phyloP scores from a whole-genome alignment of 1,284 basidiomycete genomes.

The Testicularia cyperi region DNA sequence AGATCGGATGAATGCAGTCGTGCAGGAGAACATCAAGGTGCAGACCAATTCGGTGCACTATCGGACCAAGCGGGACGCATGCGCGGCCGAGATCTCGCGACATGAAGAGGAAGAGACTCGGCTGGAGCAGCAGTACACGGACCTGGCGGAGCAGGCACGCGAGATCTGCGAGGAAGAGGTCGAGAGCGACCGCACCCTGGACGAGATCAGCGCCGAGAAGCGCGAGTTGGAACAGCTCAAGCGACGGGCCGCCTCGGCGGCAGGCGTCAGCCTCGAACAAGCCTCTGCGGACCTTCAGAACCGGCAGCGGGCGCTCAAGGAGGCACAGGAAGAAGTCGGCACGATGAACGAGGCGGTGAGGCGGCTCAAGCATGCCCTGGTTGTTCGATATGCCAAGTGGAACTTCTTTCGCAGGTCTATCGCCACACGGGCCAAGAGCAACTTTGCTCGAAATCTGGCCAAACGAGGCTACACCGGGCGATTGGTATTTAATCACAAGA shows the following conservation, averaged over 20 bases:
- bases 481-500: slow-evolving; percentile 74
- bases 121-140: slow-evolving; percentile 63
- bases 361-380: slow-evolving; percentile 13
- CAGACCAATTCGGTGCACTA: slow-evolving; percentile 39
- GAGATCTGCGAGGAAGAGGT: slow-evolving; percentile 68
- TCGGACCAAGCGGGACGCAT: slow-evolving; percentile 25
- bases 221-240: slow-evolving; percentile 72
- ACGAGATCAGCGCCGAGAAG: slow-evolving; percentile 66
- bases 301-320: slow-evolving; percentile 37
- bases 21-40: slow-evolving; percentile 53
- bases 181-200: slow-evolving; percentile 66
- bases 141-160: slow-evolving; percentile 64
- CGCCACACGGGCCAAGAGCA: slow-evolving; percentile 76
- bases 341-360: slow-evolving; percentile 63
- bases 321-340: slow-evolving; percentile 68
- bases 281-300: slow-evolving; percentile 71
- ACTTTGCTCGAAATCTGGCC: slow-evolving; percentile 78
- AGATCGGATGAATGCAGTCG: slow-evolving; percentile 37
- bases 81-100: slow-evolving; percentile 37
- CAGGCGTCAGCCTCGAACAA: slow-evolving; percentile 76
- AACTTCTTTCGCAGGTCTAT: slow-evolving; percentile 81
- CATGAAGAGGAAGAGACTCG: slow-evolving; percentile 64
- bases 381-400: slow-evolving; percentile 67
- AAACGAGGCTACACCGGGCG: slow-evolving; percentile 69
- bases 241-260: slow-evolving; percentile 65